These are phyloP conservation scores for Colletotrichum kahawae DNA, from an alignment of 2,329 filamentous ascomycete genomes.

Conservation along the genomic window DNA sequence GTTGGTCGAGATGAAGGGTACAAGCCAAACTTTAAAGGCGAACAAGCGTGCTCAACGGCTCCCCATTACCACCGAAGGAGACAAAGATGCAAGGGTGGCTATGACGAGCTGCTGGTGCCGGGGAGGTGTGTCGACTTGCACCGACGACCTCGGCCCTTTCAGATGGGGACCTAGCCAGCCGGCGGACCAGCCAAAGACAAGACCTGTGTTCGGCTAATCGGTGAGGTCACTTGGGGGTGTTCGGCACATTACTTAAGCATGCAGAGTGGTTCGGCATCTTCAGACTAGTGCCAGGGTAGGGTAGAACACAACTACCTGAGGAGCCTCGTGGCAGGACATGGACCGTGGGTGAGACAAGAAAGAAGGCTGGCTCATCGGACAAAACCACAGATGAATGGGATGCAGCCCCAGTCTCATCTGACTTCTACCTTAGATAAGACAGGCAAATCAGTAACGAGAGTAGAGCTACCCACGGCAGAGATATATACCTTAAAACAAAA, in stretches of 20 bases:
- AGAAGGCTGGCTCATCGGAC: background rate
- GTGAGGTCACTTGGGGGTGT: background rate
- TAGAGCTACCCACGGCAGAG: background rate
- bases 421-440: background rate
- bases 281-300: too few species aligned
- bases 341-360: background rate
- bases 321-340: background rate
- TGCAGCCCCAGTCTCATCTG: background rate
- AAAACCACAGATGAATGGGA: background rate
- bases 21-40: background rate
- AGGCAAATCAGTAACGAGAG: background rate
- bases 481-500: background rate
- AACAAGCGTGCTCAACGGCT: background rate
- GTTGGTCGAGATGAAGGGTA: background rate
- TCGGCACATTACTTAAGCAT: background rate
- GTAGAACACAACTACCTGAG: background rate
- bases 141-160: constrained; percentile 13
- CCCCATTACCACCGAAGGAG: background rate
- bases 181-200: background rate
- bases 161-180: background rate
- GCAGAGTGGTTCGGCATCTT: background rate
- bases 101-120: background rate
- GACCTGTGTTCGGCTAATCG: constrained; percentile 11
- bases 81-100: background rate
- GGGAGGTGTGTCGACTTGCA: background rate